Conservation (phyloP, 2,329 filamentous ascomycete genomes). For the Epichloe typhina region DNA sequence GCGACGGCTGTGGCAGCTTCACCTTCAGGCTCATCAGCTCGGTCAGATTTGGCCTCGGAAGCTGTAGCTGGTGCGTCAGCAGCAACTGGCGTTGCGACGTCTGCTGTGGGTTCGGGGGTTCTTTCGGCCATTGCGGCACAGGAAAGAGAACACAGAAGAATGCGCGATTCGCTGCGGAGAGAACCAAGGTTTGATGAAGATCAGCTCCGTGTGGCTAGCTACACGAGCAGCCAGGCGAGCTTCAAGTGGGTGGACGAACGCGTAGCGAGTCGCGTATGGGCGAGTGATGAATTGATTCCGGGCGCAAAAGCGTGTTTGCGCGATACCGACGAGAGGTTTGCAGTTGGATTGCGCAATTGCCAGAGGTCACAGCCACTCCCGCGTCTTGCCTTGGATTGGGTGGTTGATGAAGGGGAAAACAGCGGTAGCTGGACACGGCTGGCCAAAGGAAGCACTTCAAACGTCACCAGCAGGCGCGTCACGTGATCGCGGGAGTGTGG, state of each 20-base stretch:
- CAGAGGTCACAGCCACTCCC: constrained; percentile 3
- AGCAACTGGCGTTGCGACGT: constrained; percentile 20
- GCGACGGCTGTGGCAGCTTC: constrained; percentile 16
- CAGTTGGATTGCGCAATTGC: constrained; percentile 6
- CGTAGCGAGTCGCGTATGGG: constrained; percentile 11
- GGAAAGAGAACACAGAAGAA: constrained; percentile 5
- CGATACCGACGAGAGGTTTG: constrained; percentile 1
- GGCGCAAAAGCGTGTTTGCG: constrained; percentile 5
- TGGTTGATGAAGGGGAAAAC: constrained; percentile 2
- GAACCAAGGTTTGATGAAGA: constrained; percentile 3
- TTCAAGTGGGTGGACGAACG: constrained; percentile 8
- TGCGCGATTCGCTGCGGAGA: constrained; percentile 8
- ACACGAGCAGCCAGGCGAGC: constrained; percentile 3
- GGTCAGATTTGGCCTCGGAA: constrained; percentile 10
- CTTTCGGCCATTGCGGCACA: constrained; percentile 25
- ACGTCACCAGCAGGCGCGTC: constrained; percentile 21
- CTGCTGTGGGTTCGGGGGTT: constrained; percentile 21
- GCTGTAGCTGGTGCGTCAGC: constrained; percentile 16
- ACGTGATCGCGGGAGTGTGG: constrained; percentile 16
- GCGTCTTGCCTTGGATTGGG: constrained; percentile 6
- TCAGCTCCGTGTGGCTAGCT: background rate
- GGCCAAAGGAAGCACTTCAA: constrained; percentile 22
- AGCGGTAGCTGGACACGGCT: constrained; percentile 12
- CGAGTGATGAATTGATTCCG: background rate
- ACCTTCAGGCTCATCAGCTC: constrained; percentile 12